Evolutionary conservation across 2,329 filamentous ascomycete species (phyloP), one percentile per base, ranked within the genome.

Genomic region (Dothidotthia symphoricarpi): DNA sequence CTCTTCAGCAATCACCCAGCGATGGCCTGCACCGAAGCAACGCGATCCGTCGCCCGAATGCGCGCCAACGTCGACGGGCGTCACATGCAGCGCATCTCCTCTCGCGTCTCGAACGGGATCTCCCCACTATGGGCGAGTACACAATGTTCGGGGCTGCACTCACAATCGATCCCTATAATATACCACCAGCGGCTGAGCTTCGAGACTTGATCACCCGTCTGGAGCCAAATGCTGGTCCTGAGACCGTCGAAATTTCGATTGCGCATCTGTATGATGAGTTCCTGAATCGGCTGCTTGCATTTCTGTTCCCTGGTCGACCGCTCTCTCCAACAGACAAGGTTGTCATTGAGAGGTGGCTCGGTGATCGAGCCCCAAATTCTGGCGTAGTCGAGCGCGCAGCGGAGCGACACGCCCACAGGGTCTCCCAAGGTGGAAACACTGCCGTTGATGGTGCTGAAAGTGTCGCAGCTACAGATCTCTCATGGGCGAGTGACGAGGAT

Each of bases 21-120:
- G 43, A 49, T 28, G 46, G 55, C 11, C 68, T 87, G 19, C 83
- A 79, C 50, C 73, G 84, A 45, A 83, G 82, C 58, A 86, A 86
- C 63, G 83, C 84, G 9, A 60, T 86, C 25, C 80, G 82, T 45
- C 76, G 78, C 31, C 59, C 68, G 22, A 72, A 71, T 16, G 59
- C 65, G 3, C 53, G 53, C 24, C 39, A 24, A 5, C 51, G 48
- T 33, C 43, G 68, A 67, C 37, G 47, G 24, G 42, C 43, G 13
- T 47, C 47, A 3, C 45, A 44, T 22, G 38, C 47, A 6, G 49
- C 51, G 15, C 53, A 46, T 24, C 29, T 47, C 35, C 34, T 43
- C 28, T 36, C 51, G 16, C 51, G 47, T 16, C 36, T 47, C 14
- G 52, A 57, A 28, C 46, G 51, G 28, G 43, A 59, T 17, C 27